These are phyloP conservation scores for Diaporthe destruens DNA, from an alignment of 2,329 filamentous ascomycete genomes.

Conservation along the genomic window DNA sequence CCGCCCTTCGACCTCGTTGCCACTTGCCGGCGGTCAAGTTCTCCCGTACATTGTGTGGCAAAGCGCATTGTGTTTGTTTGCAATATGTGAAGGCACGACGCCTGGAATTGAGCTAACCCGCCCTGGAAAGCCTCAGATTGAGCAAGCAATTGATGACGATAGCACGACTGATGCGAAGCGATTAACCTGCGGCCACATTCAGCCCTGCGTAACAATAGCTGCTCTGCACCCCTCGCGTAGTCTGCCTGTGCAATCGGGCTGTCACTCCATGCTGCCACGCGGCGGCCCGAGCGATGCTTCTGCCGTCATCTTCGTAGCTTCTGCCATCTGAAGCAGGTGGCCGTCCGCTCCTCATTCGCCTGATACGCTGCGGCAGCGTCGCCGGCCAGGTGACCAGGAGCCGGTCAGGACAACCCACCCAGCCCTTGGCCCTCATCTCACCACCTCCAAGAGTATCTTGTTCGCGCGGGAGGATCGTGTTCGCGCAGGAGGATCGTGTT, in stretches of 20 bases:
- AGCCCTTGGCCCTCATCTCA: too few species aligned
- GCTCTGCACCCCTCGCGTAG: background rate
- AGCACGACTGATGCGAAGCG: background rate
- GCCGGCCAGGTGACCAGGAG: background rate
- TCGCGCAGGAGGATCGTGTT: background rate
- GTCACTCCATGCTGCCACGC: conserved; percentile 15
- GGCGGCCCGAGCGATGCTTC: background rate
- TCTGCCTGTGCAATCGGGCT: background rate
- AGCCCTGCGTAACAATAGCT: background rate
- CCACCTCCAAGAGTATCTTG: background rate
- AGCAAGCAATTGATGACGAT: background rate
- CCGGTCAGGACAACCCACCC: background rate
- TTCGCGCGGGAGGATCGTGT: background rate
- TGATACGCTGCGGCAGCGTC: background rate
- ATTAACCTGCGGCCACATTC: background rate
- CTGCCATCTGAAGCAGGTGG: conserved; percentile 7
- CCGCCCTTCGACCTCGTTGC: background rate
- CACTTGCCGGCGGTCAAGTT: conserved; percentile 24
- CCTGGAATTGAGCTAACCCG: background rate
- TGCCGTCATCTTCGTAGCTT: background rate
- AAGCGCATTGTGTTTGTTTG: conserved; percentile 21
- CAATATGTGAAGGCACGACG: background rate
- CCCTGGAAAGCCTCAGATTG: background rate
- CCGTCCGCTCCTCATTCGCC: background rate
- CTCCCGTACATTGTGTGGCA: conserved; percentile 8